Evolutionary conservation across 371 early-diverging fungal species (phyloP), one percentile per base, ranked within the genome.

Genomic region (Syncephalastrum sp.): DNA sequence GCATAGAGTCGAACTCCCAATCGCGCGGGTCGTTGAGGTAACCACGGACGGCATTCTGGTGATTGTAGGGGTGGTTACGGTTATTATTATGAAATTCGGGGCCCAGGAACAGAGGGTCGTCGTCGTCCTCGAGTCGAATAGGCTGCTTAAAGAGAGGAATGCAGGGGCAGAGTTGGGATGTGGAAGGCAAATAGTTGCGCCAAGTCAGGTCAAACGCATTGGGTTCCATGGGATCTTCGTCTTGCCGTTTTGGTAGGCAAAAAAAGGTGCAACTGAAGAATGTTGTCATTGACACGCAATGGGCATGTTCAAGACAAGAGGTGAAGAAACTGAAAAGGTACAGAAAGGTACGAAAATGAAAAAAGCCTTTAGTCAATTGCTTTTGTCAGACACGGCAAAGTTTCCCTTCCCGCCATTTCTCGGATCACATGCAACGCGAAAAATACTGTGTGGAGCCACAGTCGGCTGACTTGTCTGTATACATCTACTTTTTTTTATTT

Each of bases 141-240:
- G 23, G 45, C 38, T 29, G 53, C 29, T 25, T 33, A n/a, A 51
- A 57, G 47, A 52, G 27, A 10, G 57, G 58, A 27, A 59, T n/a
- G 29, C 74, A 74, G 21, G 56, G 60, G 19, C 61, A 65, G 38
- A 72, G 55, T 16, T 65, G 68, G 14, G 64, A 59, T 23, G 55
- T 19, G 19, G 68, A 74, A 19, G 78, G 75, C 44, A 77, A 43
- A 47, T 77, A 77, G 46, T 77, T 74, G 50, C 65, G 61, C 78
- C 78, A 77, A 4, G 78, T 77, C 21, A 77, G 57, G 47, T 77
- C 78, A 56, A 77, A 77, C 8, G 71, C 74, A 54, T 74, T 67
- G 23, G 56, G 56, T 29, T 67, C 67, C 33, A 62, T 65, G 25
- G 25, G 52, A 60, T 44, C 50, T 47, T 61, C 56, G 24, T 13